Evolutionary conservation across 805 yeast genomes (phyloP).

Genomic region (Starmerella kuoi): DNA sequence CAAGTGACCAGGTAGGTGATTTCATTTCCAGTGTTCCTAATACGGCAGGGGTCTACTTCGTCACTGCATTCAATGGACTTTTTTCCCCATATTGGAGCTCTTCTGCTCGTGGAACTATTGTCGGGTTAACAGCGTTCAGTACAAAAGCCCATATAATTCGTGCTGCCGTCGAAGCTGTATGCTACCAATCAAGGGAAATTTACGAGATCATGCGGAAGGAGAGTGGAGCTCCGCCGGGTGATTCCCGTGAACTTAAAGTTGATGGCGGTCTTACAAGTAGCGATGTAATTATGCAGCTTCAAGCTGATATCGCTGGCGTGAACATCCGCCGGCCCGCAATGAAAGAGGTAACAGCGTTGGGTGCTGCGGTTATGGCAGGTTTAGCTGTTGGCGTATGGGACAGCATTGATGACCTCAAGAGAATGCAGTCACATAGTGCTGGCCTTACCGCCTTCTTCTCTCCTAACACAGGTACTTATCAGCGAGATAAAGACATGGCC

Average conservation of each 20-base stretch:
- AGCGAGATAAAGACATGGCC: slow-evolving; percentile 51
- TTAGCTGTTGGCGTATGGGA: slow-evolving; percentile 62
- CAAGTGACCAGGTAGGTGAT: slow-evolving; percentile 81
- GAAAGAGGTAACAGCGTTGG: slow-evolving; percentile 87
- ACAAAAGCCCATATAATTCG: slow-evolving; percentile 83
- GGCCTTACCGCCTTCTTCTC: slow-evolving; percentile 21
- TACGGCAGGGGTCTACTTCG: slow-evolving; percentile 86
- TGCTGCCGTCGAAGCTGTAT: slow-evolving; percentile 90
- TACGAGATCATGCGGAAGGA: slow-evolving; percentile 81
- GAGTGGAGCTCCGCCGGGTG: slow-evolving; percentile 37
- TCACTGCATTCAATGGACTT: slow-evolving; percentile 87
- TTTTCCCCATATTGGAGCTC: slow-evolving; percentile 96
- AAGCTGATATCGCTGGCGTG: slow-evolving; percentile 83
- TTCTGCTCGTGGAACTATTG: slow-evolving; percentile 81
- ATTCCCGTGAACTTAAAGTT: slow-evolving; percentile 35
- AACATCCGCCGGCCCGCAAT: slow-evolving; percentile 69
- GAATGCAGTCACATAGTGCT: slow-evolving; percentile 20
- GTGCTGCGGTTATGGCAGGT: slow-evolving; percentile 95
- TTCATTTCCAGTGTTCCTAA: slow-evolving; percentile 69
- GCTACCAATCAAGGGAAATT: slow-evolving; percentile 86
- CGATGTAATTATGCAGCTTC: slow-evolving; percentile 84
- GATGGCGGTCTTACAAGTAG: slow-evolving; percentile 96
- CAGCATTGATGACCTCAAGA: slow-evolving; percentile 52
- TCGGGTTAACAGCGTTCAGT: slow-evolving; percentile 89
- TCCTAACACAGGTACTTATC: slow-evolving; percentile 40